phyloP scores from a whole-genome alignment of 2,329 filamentous ascomycete species.

The Saccharata proteae region DNA sequence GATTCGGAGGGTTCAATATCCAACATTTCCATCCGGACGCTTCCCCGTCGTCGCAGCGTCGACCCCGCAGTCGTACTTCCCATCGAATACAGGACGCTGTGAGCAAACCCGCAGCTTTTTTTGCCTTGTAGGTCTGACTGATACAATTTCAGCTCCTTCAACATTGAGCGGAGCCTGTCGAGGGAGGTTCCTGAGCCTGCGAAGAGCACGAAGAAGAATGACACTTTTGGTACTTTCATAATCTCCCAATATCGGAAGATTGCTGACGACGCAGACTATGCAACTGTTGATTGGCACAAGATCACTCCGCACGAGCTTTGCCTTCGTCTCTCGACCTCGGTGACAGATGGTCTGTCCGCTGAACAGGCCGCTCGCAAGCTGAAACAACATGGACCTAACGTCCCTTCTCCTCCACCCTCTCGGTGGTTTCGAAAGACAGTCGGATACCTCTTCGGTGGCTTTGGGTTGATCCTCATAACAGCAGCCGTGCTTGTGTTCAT shows the following conservation, averaged over 20 bases:
- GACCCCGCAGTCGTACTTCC: slow-evolving; percentile 31
- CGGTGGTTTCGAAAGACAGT: slow-evolving; percentile 45
- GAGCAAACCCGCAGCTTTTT: slow-evolving; percentile 2
- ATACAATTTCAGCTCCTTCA: slow-evolving; percentile 23
- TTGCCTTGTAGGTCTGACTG: slow-evolving; percentile 1
- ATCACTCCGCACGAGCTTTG: slow-evolving; percentile 47
- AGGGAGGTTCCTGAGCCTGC: slow-evolving; percentile 11
- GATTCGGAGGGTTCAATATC: slow-evolving; percentile 16
- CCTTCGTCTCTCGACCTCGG: slow-evolving; percentile 45
- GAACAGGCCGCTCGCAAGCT: slow-evolving; percentile 45
- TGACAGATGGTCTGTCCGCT: slow-evolving; percentile 45
- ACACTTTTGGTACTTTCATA: slow-evolving; percentile 18
- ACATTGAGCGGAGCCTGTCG: slow-evolving; percentile 24
- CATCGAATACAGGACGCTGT: slow-evolving; percentile 31
- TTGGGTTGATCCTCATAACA: slow-evolving; percentile 57
- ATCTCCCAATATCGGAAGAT: slow-evolving; percentile 1
- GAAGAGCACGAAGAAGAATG: slow-evolving; percentile 22
- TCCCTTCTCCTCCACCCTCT: slow-evolving; percentile 52
- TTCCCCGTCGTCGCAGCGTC: slow-evolving; percentile 25
- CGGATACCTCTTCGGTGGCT: slow-evolving; percentile 67
- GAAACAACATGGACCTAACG: slow-evolving; percentile 53
- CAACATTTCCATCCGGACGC: slow-evolving; percentile 24
- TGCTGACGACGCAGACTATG: slow-evolving; percentile 19
- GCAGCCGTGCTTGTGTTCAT: slow-evolving; percentile 63
- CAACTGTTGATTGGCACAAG: slow-evolving; percentile 56